phyloP scores from a whole-genome alignment of 2,329 filamentous ascomycete genomes.

The Bipolaris cookei region DNA sequence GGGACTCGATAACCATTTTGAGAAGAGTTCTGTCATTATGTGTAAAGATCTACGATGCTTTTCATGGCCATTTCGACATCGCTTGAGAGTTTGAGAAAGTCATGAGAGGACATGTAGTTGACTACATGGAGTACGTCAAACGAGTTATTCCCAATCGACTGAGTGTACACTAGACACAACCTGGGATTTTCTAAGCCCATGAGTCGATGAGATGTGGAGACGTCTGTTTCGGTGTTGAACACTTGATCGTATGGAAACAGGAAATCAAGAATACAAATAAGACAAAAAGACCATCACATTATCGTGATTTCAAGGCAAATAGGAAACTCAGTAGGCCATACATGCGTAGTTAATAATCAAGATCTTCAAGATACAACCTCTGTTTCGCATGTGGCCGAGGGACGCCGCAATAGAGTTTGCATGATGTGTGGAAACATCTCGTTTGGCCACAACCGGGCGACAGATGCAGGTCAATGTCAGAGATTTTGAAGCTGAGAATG shows the following conservation, averaged over 20 bases:
- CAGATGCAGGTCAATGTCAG: not conserved
- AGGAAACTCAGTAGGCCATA: not conserved
- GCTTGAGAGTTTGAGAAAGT: no score
- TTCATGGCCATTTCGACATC: no score
- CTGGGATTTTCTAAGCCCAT: not conserved
- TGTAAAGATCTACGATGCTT: no score
- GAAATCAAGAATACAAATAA: not conserved
- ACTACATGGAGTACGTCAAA: not conserved
- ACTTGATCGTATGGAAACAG: not conserved
- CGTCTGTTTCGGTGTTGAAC: not conserved
- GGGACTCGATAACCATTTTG: no score
- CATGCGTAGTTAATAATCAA: not conserved
- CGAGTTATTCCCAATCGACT: not conserved
- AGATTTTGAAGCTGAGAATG: not conserved
- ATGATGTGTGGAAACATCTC: not conserved
- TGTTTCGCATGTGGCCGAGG: not conserved
- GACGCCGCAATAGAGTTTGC: not conserved
- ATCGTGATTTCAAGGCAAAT: no score
- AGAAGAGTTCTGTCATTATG: no score
- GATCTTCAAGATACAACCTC: not conserved
- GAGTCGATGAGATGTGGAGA: not conserved
- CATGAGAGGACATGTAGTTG: no score
- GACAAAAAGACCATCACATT: not conserved
- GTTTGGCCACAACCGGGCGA: not conserved
- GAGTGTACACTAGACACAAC: not conserved